These are phyloP conservation scores for Eucalyptus melliodora DNA, from an alignment of 345 rosid species.

Conservation along the genomic window DNA sequence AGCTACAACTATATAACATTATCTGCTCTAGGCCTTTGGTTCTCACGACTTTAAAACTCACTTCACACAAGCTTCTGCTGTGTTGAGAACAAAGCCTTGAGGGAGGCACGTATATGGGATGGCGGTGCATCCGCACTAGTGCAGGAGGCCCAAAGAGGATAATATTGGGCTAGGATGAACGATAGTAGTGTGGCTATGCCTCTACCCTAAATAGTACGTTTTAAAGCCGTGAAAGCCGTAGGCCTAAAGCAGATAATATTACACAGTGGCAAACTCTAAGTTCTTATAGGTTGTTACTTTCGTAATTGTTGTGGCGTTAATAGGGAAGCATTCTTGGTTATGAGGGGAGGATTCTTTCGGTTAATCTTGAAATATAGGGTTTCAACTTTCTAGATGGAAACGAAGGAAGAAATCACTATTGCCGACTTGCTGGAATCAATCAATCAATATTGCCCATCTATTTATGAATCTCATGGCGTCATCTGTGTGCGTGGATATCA, in stretches of 20 bases:
- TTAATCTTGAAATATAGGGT: background rate
- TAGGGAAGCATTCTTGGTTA: background rate
- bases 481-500: background rate
- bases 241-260: fast-evolving
- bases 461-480: background rate
- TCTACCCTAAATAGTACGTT: too few relatives aligned
- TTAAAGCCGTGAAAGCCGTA: fast-evolving
- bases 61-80: fast-evolving
- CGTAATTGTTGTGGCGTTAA: background rate
- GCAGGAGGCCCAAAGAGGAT: background rate
- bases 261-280: fast-evolving
- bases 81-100: background rate
- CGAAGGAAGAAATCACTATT: background rate
- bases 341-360: background rate
- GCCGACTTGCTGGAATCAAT: background rate
- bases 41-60: fast-evolving
- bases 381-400: background rate
- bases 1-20: too few relatives aligned
- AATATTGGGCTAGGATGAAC: too few relatives aligned
- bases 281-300: too few relatives aligned
- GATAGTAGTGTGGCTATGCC: background rate
- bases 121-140: fast-evolving
- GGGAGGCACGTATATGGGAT: fast-evolving
- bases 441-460: background rate
- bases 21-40: fast-evolving